Base-by-base conservation (phyloP, 106 monocot genomes). In the Platanthera zijinensis region DNA sequence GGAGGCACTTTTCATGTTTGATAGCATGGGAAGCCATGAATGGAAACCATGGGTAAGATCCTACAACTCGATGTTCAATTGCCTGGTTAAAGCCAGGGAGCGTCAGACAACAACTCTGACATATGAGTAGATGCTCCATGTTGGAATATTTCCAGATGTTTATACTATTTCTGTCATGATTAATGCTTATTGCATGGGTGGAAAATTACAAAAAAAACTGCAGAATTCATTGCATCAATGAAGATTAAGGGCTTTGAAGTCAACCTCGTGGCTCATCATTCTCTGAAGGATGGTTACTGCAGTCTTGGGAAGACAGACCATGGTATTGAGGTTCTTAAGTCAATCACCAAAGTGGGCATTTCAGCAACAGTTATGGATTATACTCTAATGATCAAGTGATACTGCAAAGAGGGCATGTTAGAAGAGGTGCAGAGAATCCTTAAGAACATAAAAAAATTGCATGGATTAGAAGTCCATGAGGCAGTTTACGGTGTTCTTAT, bases 351-450 rank as follows among this genome's bases (percentile, higher is more conserved):
- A 12, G 93, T 78, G 67, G 88, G 83, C 0, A 78, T 94, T 75
- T 62, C 48, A 10, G 85, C 94, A 4, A 89, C 94, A 81, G 79
- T 86, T 10, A 75, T 84, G 61, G 89, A 86, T 48, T 89, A 86
- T 77, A 89, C 91, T 1, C 57, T 88, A 80, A 75, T 97, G 70
- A 86, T 97, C 1, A 97, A 97, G 74, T 87, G 93, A 10, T 92
- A 85, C 63, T 91, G 91, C 80, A 89, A 80, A 49, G 73, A 87
- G 72, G 89, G 88, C 15, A 88, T 77, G 57, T 28, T 86, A 52
- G 32, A 82, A 52, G 82, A 88, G 79, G 94, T 91, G 5, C 94
- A 97, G 80, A 78, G 61, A 79, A 61, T 94, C 15, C 72, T 94
- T 17, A 64, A 72, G 76, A 73, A 86, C 48, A 90, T 97, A 86